Percentiles rank a stretch among this genome's conserved stretches.
These are phyloP conservation scores for Sporobolomyces pararoseus DNA, from an alignment of 768 basidiomycete species.

Conservation along the genomic window DNA sequence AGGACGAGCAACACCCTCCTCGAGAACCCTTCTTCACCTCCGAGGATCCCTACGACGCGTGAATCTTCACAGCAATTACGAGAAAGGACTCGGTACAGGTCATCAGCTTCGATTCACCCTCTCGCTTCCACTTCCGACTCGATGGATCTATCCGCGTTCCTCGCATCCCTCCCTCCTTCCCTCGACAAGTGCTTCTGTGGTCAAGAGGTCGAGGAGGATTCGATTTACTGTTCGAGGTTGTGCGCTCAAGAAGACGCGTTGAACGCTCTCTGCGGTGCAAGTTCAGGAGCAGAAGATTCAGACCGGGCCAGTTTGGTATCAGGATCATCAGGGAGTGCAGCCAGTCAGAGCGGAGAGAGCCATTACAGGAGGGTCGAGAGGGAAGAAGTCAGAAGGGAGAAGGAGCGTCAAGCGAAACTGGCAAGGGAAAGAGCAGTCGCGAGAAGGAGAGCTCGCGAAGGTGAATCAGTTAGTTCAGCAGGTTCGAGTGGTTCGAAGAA, in stretches of 20 bases:
- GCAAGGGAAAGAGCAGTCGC: constrained; percentile 3
- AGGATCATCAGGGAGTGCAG: constrained; percentile 5
- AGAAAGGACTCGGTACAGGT: constrained; percentile 34
- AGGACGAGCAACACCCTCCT: not conserved
- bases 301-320: constrained; percentile 7
- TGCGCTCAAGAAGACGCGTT: constrained; percentile 38
- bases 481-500: not conserved
- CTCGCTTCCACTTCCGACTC: not conserved
- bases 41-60: not conserved
- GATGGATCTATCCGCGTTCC: constrained; percentile 22
- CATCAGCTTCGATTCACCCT: constrained; percentile 20
- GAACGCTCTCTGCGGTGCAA: constrained; percentile 27
- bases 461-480: not conserved
- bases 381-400: constrained; percentile 23
- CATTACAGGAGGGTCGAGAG: constrained; percentile 27
- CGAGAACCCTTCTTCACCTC: constrained; percentile 3
- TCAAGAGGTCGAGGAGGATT: constrained; percentile 27
- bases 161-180: constrained; percentile 23
- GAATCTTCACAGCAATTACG: constrained; percentile 10
- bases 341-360: constrained; percentile 17
- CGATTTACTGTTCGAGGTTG: constrained; percentile 33
- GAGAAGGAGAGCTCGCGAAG: constrained; percentile 5
- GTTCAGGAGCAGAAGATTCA: constrained; percentile 22
- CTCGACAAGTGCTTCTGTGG: constrained; percentile 42
- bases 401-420: constrained; percentile 16